These are phyloP conservation scores for Alternaria arborescens DNA, from an alignment of 2,329 filamentous ascomycete species.

Conservation along the genomic window DNA sequence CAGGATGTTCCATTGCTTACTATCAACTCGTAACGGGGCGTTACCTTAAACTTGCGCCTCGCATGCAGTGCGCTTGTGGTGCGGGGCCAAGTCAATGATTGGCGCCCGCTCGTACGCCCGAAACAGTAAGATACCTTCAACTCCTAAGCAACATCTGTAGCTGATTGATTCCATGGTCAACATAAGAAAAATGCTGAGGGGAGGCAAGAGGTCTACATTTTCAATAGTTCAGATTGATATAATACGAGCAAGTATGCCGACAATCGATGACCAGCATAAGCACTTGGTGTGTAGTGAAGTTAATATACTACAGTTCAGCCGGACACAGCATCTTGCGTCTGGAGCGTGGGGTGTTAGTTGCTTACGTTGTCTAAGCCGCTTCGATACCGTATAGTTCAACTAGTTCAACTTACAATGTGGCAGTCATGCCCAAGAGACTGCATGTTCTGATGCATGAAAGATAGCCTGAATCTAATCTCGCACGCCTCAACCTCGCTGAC, in stretches of 20 bases:
- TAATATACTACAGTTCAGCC: slow-evolving; percentile 5
- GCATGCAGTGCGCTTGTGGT: not conserved
- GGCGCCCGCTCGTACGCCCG: not conserved
- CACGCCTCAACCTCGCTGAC: not conserved
- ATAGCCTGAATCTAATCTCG: slow-evolving; percentile 7
- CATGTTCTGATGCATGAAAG: slow-evolving; percentile 5
- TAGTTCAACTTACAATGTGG: slow-evolving; percentile 8
- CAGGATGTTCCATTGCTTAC: not conserved
- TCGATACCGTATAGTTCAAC: not conserved
- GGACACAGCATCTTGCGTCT: not conserved
- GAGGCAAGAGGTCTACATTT: not conserved
- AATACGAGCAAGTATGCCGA: not conserved
- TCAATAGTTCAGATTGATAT: not conserved
- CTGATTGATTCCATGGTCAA: not conserved
- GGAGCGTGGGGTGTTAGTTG: slow-evolving; percentile 1
- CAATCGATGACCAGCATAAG: not conserved
- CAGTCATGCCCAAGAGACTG: not conserved
- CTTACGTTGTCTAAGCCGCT: not conserved
- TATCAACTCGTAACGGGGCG: not conserved
- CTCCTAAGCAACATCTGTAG: not conserved
- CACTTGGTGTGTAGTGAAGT: slow-evolving; percentile 1
- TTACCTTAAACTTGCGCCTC: not conserved
- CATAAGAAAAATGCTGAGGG: not conserved
- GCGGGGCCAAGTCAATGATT: not conserved
- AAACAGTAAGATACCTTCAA: not conserved